Percentiles rank a stretch among this genome's conserved stretches.
phyloP scores from a whole-genome alignment of 106 monocot species.

The Acorus gramineus region DNA sequence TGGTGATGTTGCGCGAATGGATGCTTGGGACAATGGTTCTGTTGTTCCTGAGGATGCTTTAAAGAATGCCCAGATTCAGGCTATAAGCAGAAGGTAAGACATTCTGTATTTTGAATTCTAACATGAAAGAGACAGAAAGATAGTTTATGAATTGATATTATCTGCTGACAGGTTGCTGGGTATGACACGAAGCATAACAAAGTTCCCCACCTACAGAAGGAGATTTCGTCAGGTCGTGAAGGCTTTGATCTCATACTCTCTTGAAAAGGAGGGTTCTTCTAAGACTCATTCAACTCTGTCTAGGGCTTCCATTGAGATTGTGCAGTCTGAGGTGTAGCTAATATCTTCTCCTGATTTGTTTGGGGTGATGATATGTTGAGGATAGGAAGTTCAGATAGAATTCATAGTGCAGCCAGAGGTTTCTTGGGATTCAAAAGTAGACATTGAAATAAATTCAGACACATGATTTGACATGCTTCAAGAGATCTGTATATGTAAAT shows the following conservation, averaged over 20 bases:
- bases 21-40: slow-evolving; percentile 45
- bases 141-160: background rate
- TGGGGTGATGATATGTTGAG: no score
- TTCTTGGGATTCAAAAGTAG: no score
- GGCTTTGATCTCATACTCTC: slow-evolving; percentile 32
- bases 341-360: no score
- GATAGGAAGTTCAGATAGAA: no score
- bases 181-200: slow-evolving; percentile 65
- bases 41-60: slow-evolving; percentile 47
- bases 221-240: slow-evolving; percentile 65
- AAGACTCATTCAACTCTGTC: slow-evolving; percentile 11
- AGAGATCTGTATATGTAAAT: no score
- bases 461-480: no score
- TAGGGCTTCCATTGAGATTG: slow-evolving; percentile 26
- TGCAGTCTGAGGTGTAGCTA: slow-evolving; percentile 25
- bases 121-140: no score
- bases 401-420: no score
- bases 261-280: slow-evolving; percentile 18
- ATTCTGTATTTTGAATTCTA: background rate
- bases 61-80: slow-evolving; percentile 67
- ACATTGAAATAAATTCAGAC: no score
- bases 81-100: slow-evolving; percentile 80
- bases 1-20: slow-evolving; percentile 25
- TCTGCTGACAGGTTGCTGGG: slow-evolving; percentile 56
- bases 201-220: slow-evolving; percentile 87